Evolutionary conservation across 306 rosid species (phyloP).

Genomic region (Mimosa pudica): DNA sequence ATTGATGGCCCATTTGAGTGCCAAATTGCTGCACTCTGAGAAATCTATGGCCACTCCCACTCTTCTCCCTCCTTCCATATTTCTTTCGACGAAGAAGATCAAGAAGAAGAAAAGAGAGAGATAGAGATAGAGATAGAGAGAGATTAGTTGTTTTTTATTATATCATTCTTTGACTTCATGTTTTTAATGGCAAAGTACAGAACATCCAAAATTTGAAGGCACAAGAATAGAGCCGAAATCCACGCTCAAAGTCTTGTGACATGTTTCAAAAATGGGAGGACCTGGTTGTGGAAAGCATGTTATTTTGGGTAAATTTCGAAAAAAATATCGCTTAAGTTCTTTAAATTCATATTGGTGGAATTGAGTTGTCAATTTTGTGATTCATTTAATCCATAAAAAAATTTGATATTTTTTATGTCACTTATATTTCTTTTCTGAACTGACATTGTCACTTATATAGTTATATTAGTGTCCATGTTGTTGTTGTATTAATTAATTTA

Average conservation of each 20-base stretch:
- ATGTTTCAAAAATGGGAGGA: background rate
- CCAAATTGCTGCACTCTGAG: slow-evolving; percentile 60
- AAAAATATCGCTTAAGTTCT: no score
- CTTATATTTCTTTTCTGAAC: no score
- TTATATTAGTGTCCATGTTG: no score
- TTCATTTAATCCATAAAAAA: no score
- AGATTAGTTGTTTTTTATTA: background rate
- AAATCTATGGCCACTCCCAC: slow-evolving; percentile 77
- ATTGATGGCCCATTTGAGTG: slow-evolving; percentile 63
- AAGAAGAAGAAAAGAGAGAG: no score
- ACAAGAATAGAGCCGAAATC: background rate
- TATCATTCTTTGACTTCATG: background rate
- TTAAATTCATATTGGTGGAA: no score
- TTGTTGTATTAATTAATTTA: no score
- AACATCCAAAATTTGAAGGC: background rate
- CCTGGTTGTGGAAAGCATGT: background rate
- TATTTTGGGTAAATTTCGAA: no score
- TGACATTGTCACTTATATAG: no score
- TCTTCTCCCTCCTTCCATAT: slow-evolving; percentile 39
- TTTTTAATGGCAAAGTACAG: background rate
- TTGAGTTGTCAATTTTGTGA: no score
- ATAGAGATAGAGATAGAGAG: background rate
- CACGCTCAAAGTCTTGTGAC: background rate
- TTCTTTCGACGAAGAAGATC: no score
- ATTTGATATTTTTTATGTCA: no score